Percentiles rank a stretch among this genome's conserved stretches.
phyloP scores from a whole-genome alignment of 352 stramenopile genomes.

The Globisporangium alternatum region DNA sequence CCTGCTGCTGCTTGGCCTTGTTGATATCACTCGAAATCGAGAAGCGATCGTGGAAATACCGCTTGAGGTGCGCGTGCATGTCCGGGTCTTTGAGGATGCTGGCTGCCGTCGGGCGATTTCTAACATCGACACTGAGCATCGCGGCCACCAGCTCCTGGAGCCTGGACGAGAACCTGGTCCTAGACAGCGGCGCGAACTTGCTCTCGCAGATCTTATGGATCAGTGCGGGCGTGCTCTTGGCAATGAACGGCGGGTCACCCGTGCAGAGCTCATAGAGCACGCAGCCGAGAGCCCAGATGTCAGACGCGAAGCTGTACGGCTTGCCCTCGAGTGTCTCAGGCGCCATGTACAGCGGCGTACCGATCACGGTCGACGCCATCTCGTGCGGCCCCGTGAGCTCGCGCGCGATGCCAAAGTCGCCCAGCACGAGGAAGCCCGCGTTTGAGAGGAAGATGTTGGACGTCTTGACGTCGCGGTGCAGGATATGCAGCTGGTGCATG shows the following conservation, averaged over 20 bases:
- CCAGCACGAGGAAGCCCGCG: constrained; percentile 73
- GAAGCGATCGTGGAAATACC: constrained; percentile 32
- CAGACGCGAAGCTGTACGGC: constrained; percentile 73
- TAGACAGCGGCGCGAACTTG: constrained; percentile 35
- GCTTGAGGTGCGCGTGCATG: constrained; percentile 27
- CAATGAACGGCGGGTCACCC: constrained; percentile 60
- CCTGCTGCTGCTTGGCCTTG: not conserved
- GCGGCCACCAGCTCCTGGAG: constrained; percentile 30
- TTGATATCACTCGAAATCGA: constrained; percentile 6
- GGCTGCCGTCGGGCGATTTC: constrained; percentile 29
- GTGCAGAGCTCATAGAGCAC: constrained; percentile 82
- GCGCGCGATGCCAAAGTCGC: constrained; percentile 86
- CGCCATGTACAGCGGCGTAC: constrained; percentile 89
- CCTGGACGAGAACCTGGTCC: constrained; percentile 24
- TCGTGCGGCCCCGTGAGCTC: constrained; percentile 24
- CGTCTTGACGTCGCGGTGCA: constrained; percentile 92
- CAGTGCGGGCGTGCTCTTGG: constrained; percentile 40
- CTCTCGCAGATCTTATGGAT: constrained; percentile 55
- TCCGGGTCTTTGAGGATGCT: constrained; percentile 31
- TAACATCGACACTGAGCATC: constrained; percentile 38
- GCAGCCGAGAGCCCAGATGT: constrained; percentile 90
- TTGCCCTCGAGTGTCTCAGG: constrained; percentile 82
- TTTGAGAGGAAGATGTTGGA: constrained; percentile 83
- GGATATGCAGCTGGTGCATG: constrained; percentile 77
- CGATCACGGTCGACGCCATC: constrained; percentile 76